Conservation (phyloP, 345 rosid genomes). For the Gossypium rotundifolium region DNA sequence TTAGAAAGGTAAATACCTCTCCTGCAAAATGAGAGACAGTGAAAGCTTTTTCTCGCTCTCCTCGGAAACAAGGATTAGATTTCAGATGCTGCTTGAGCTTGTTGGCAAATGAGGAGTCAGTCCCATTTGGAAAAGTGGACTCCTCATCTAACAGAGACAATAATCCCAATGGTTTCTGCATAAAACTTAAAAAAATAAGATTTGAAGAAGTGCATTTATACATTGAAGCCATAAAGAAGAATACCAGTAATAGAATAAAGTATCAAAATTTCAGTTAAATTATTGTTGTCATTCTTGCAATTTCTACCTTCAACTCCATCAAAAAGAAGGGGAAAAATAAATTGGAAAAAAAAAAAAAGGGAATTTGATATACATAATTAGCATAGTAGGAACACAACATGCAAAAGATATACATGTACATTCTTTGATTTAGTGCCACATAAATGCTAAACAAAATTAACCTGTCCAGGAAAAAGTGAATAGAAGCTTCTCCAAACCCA, state of each 20-base stretch:
- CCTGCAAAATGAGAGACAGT: slow-evolving; percentile 89
- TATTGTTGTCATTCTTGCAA: not conserved
- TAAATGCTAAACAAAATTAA: not conserved
- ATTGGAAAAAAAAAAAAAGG: not conserved
- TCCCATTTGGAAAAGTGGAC: slow-evolving; percentile 94
- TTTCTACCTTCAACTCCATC: not conserved
- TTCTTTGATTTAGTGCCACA: not conserved
- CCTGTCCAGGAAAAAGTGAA: not conserved
- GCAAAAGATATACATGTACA: not conserved
- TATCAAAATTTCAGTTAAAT: not conserved
- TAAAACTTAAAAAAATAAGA: slow-evolving; percentile 14
- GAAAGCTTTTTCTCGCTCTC: slow-evolving; percentile 78
- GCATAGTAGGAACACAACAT: not conserved
- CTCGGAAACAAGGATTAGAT: slow-evolving; percentile 70
- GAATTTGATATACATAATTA: not conserved
- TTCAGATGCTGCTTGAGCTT: slow-evolving; percentile 86
- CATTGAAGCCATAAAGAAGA: not conserved
- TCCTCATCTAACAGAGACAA: slow-evolving; percentile 93
- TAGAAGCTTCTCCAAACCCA: not conserved
- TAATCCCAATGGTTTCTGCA: slow-evolving; percentile 96
- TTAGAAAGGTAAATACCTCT: slow-evolving; percentile 48
- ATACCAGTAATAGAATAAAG: not conserved
- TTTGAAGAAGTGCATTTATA: not conserved
- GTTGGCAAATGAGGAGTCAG: slow-evolving; percentile 88
- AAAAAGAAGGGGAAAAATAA: not conserved